These are phyloP conservation scores for Dioszegia crocea DNA, from an alignment of 768 basidiomycete genomes.

Conservation along the genomic window DNA sequence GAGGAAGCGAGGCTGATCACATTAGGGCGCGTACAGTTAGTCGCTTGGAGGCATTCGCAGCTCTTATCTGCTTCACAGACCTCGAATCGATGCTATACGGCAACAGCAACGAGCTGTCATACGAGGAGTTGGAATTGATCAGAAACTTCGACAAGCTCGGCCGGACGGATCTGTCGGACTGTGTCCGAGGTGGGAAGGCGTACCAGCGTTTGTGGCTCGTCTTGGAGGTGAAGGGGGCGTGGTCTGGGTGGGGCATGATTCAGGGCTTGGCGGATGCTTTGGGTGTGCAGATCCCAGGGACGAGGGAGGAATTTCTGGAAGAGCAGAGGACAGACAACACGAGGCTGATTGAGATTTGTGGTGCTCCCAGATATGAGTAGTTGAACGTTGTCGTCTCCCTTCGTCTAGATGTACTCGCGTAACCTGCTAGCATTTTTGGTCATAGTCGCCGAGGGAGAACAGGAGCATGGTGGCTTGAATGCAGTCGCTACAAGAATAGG, in stretches of 20 bases:
- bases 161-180: slow-evolving; percentile 9
- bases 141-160: background rate
- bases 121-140: background rate
- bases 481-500: too few species aligned
- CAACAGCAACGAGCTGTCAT: background rate
- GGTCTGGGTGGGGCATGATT: background rate
- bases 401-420: too few species aligned
- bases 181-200: slow-evolving; percentile 6
- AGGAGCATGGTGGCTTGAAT: too few species aligned
- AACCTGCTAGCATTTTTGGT: too few species aligned
- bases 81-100: background rate
- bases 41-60: slow-evolving; percentile 4
- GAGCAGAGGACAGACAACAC: background rate
- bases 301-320: slow-evolving; percentile 1
- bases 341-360: background rate
- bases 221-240: background rate
- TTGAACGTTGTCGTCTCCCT: background rate
- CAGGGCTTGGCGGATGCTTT: background rate
- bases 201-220: slow-evolving; percentile 2
- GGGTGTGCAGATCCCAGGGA: background rate
- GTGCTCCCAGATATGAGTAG: background rate
- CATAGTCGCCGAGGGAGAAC: too few species aligned
- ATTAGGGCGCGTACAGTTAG: background rate
- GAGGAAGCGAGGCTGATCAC: background rate
- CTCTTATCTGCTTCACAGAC: background rate